Percentiles rank a stretch among this genome's conserved stretches.
These are phyloP conservation scores for Magnusiomyces paraingens DNA, from an alignment of 1,139 yeast species.

Conservation along the genomic window DNA sequence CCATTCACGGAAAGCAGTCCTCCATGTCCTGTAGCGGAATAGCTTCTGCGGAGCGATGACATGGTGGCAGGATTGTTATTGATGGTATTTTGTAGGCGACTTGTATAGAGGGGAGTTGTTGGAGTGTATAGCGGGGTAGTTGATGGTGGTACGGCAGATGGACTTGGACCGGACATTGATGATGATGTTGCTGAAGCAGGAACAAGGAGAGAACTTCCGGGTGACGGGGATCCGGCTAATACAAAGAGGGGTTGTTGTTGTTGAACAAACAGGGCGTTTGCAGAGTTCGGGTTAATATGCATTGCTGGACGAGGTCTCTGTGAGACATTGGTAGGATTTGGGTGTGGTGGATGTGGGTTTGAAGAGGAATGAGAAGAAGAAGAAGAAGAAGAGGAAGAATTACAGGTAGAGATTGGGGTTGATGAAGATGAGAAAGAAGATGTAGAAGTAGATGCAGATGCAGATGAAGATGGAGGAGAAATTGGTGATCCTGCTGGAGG, in stretches of 20 bases:
- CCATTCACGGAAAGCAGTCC: no score
- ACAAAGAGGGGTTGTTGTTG: constrained; percentile 4
- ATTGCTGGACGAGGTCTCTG: constrained; percentile 3
- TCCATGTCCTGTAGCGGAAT: no score
- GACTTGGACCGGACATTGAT: background rate
- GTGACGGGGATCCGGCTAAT: no score
- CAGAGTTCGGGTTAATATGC: constrained; percentile 4
- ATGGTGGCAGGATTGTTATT: background rate
- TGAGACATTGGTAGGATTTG: background rate
- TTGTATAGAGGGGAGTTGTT: background rate
- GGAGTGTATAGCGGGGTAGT: no score
- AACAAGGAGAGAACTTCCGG: no score
- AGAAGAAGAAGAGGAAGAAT: background rate
- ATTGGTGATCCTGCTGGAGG: background rate
- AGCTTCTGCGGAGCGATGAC: no score
- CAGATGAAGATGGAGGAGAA: background rate
- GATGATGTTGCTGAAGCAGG: constrained; percentile 1
- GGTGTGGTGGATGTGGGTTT: background rate
- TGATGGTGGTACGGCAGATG: background rate
- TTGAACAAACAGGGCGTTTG: constrained; percentile 4
- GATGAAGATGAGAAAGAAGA: background rate
- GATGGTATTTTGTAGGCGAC: background rate
- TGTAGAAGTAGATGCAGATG: background rate
- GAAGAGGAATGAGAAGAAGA: background rate
- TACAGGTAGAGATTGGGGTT: background rate